phyloP scores from a whole-genome alignment of 2,329 filamentous ascomycete genomes.

The Teratosphaeria pseudoeucalypti region DNA sequence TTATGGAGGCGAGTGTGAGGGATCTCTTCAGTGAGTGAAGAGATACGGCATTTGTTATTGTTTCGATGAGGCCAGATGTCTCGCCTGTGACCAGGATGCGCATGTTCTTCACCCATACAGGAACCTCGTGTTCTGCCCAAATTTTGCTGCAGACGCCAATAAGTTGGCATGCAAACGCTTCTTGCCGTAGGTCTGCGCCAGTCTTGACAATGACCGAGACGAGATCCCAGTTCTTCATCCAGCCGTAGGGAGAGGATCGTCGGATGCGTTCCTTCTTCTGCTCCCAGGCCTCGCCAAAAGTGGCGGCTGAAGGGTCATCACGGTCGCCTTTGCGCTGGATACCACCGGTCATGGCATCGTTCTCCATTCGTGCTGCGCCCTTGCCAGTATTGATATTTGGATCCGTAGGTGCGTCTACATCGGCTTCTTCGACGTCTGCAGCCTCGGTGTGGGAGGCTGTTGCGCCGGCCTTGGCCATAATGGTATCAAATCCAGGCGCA shows the following conservation, averaged over 20 bases:
- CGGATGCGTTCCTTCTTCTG: slow-evolving; percentile 75
- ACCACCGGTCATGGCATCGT: slow-evolving; percentile 77
- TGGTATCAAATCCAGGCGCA: slow-evolving; percentile 67
- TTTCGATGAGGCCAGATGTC: slow-evolving; percentile 75
- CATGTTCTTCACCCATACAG: slow-evolving; percentile 86
- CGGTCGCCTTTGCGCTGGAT: slow-evolving; percentile 71
- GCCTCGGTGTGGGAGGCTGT: slow-evolving; percentile 38
- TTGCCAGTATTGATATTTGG: slow-evolving; percentile 54
- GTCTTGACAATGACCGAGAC: slow-evolving; percentile 84
- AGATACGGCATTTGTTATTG: slow-evolving; percentile 81
- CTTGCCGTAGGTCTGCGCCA: slow-evolving; percentile 69
- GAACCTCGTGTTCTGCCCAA: slow-evolving; percentile 62
- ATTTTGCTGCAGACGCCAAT: slow-evolving; percentile 74
- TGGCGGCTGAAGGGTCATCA: slow-evolving; percentile 75
- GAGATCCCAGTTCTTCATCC: slow-evolving; percentile 85
- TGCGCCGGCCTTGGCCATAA: slow-evolving; percentile 61
- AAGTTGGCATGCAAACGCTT: slow-evolving; percentile 77
- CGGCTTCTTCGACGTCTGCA: slow-evolving; percentile 46
- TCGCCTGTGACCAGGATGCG: slow-evolving; percentile 77
- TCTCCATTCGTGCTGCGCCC: slow-evolving; percentile 76
- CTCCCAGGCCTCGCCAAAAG: slow-evolving; percentile 79
- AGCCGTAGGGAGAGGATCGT: slow-evolving; percentile 73
- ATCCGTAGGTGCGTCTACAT: slow-evolving; percentile 22
- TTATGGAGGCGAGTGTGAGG: slow-evolving; percentile 64
- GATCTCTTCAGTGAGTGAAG: slow-evolving; percentile 75